Evolutionary conservation across 495 filamentous ascomycete species (phyloP).

Genomic region (Lindgomyces ingoldianus): DNA sequence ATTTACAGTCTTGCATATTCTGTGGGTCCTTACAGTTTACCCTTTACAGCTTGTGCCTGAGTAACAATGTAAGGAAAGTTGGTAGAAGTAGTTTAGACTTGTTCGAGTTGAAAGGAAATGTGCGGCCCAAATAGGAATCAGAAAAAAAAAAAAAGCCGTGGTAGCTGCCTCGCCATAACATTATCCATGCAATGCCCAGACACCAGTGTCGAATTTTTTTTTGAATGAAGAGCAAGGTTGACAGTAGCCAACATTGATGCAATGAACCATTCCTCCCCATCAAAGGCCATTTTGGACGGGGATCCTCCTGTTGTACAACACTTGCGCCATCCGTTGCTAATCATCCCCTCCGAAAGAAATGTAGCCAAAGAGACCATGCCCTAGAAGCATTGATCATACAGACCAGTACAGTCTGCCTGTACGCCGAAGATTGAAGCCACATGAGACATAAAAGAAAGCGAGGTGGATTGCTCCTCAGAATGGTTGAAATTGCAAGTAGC

Average conservation of each 20-base stretch:
- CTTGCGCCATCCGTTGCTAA: background rate
- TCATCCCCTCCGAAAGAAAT: background rate
- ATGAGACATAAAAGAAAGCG: too few relatives aligned
- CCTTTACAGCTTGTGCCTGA: too few relatives aligned
- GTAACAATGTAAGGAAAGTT: too few relatives aligned
- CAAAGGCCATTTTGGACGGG: background rate
- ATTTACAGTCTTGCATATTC: too few relatives aligned
- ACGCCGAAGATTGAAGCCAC: background rate
- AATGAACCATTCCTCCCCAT: slow-evolving; percentile 1
- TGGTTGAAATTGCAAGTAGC: too few relatives aligned
- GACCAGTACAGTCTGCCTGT: background rate
- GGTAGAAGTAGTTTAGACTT: background rate
- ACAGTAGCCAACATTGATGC: slow-evolving; percentile 24
- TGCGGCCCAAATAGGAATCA: background rate
- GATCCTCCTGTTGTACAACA: slow-evolving; percentile 23
- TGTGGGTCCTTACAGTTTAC: too few relatives aligned
- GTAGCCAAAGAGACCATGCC: background rate
- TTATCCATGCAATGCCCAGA: slow-evolving; percentile 29
- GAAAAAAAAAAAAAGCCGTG: slow-evolving; percentile 13
- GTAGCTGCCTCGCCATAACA: slow-evolving; percentile 4
- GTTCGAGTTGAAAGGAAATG: background rate
- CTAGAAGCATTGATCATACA: background rate
- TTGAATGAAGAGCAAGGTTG: slow-evolving; percentile 2
- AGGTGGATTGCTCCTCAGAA: too few relatives aligned
- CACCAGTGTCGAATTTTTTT: slow-evolving; percentile 31